Base-by-base conservation (phyloP, 2,329 filamentous ascomycete species). In the Colletotrichum spinosum region DNA sequence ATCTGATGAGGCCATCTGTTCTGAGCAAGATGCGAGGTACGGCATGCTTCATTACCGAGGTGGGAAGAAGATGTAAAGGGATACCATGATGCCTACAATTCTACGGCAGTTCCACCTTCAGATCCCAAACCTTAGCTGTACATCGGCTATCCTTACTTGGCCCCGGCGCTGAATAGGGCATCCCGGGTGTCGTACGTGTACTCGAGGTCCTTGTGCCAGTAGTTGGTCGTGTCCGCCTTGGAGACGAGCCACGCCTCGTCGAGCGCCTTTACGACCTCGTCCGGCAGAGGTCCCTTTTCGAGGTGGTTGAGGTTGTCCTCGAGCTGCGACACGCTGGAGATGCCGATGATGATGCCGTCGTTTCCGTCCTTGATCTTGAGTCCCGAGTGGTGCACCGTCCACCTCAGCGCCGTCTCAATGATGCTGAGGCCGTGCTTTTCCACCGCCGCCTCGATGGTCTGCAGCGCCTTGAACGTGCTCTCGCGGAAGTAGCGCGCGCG, bases 181-280 rank as follows among this genome's bases (percentile, higher is more conserved):
- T 87, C 80, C 70, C 83, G 77, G 7, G 89, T 88, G 72, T 92
- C 82, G 71, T 92, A 92, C 12, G 82, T 85, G 70, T 92, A 92
- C 74, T 86, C 84, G 58, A 92, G 76, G 54, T 91, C 88, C 58
- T 81, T 79, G 70, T 87, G 85, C 83, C 84, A 88, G 71, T 87
- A 88, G 54, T 80, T 78, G 8, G 80, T 68, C 9, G 81, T 80
- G 39, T 86, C 83, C 2, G 77, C 74, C 80, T 93, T 94, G 11
- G 86, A 81, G n/a, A 90, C 80, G 70, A 83, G 69, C 93, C 94
- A 97, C 4, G 92, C 93, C 76, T 92, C 81, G 70, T 97, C 92
- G 63, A 97, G 80, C 11, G 86, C 89, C 74, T 89, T 78, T 9
- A 97, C 84, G 13, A 97, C 90, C 34, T 93, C 92, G 11, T 92